Conservation (phyloP, 2,329 filamentous ascomycete genomes). For the Trichoderma asperellum region DNA sequence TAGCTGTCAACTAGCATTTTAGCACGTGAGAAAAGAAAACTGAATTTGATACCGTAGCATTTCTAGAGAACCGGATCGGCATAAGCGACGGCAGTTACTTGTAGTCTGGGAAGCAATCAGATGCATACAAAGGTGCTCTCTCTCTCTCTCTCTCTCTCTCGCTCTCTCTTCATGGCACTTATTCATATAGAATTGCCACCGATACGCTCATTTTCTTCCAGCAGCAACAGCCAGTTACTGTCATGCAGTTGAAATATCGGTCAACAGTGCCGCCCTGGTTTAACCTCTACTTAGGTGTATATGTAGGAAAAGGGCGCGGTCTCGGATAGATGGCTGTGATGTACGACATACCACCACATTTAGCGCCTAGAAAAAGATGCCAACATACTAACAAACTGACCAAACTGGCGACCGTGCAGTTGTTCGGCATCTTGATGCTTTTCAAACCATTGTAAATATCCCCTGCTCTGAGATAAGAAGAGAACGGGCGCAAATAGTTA, state of each 20-base stretch:
- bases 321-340: constrained; percentile 6
- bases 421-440: neutral
- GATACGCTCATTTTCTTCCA: neutral
- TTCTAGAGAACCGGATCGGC: constrained; percentile 3
- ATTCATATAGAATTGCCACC: neutral
- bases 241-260: neutral
- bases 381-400: neutral
- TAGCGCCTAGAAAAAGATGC: neutral
- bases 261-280: neutral
- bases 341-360: neutral
- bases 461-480: neutral
- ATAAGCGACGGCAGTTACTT: constrained; percentile 7
- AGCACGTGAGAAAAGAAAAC: constrained; percentile 4
- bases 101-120: constrained; percentile 14
- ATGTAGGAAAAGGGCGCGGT: neutral
- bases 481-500: neutral
- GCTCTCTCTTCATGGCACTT: neutral
- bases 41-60: constrained; percentile 8
- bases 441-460: neutral
- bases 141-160: no score
- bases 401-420: neutral
- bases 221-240: neutral
- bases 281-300: neutral
- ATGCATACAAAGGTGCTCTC: neutral
- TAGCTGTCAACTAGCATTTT: constrained; percentile 20